Conservation (phyloP, 129 eudicot genomes). For the Rutidosis leptorrhynchoides region DNA sequence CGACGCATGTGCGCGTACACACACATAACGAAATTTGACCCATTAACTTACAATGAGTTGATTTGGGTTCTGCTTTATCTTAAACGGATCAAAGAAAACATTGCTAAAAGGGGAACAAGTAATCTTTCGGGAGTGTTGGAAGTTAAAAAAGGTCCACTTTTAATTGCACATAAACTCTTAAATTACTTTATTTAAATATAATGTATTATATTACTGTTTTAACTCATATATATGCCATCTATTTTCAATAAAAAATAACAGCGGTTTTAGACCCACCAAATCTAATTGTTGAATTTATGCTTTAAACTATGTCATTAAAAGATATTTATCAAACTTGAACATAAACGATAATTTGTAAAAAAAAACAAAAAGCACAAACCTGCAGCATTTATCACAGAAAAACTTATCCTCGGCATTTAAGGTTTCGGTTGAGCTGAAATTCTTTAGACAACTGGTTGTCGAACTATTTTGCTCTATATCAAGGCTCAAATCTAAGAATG, state of each 20-base stretch:
- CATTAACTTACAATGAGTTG: neutral
- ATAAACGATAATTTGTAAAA: neutral
- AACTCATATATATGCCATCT: neutral
- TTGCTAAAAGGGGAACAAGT: neutral
- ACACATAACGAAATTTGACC: neutral
- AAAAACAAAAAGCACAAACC: constrained; percentile 43
- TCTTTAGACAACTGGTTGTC: constrained; percentile 63
- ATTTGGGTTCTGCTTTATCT: neutral
- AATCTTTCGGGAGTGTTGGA: neutral
- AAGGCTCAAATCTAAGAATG: constrained; percentile 66
- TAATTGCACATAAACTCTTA: too few relatives aligned
- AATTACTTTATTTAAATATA: too few relatives aligned
- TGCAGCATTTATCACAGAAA: constrained; percentile 85
- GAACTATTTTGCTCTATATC: constrained; percentile 77
- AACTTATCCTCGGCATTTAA: constrained; percentile 87
- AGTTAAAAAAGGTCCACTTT: neutral
- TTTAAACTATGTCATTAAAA: neutral
- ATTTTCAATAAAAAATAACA: too few relatives aligned
- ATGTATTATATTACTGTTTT: neutral
- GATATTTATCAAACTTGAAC: neutral
- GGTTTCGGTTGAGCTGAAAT: constrained; percentile 84
- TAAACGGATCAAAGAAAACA: neutral
- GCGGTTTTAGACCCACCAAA: too few relatives aligned
- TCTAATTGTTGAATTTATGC: neutral
- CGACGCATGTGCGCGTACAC: too few relatives aligned